These are phyloP conservation scores for Aspergillus campestris DNA, from an alignment of 495 filamentous ascomycete species.

Conservation along the genomic window DNA sequence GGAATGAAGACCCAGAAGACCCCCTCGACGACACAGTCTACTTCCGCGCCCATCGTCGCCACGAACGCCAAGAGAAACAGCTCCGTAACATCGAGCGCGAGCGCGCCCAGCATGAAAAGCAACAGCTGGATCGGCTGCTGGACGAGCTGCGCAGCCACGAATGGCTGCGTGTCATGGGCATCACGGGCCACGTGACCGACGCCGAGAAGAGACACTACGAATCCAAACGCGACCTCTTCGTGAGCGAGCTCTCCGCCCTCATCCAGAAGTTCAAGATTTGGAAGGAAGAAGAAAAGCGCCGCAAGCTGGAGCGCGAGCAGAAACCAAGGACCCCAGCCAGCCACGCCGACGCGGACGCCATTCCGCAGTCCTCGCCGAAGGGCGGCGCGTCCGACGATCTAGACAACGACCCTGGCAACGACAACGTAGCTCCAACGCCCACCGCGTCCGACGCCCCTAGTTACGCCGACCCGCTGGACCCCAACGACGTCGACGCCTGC, in stretches of 20 bases:
- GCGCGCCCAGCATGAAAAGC: constrained; percentile 83
- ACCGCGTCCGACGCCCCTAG: constrained; percentile 28
- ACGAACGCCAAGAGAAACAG: constrained; percentile 84
- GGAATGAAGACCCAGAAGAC: constrained; percentile 53
- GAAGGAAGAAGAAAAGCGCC: constrained; percentile 82
- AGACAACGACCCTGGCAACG: constrained; percentile 16
- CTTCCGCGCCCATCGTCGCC: constrained; percentile 61
- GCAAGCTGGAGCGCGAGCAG: constrained; percentile 61
- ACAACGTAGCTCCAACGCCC: constrained; percentile 5
- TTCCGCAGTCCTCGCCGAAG: background rate
- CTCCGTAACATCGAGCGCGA: constrained; percentile 91
- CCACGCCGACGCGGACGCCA: background rate
- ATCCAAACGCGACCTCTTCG: constrained; percentile 74
- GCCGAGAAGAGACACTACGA: constrained; percentile 76
- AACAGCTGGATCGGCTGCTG: constrained; percentile 75
- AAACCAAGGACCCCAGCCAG: constrained; percentile 21
- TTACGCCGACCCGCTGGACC: constrained; percentile 47
- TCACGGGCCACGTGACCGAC: constrained; percentile 69
- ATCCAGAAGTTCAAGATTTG: constrained; percentile 80
- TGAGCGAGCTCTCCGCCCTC: constrained; percentile 67
- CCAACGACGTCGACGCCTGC: constrained; percentile 64
- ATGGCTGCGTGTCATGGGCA: constrained; percentile 91
- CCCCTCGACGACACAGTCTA: constrained; percentile 62
- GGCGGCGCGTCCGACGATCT: constrained; percentile 12
- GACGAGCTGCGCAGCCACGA: constrained; percentile 84